These are phyloP conservation scores for Cercospora janseana DNA, from an alignment of 2,329 filamentous ascomycete genomes.

Conservation along the genomic window DNA sequence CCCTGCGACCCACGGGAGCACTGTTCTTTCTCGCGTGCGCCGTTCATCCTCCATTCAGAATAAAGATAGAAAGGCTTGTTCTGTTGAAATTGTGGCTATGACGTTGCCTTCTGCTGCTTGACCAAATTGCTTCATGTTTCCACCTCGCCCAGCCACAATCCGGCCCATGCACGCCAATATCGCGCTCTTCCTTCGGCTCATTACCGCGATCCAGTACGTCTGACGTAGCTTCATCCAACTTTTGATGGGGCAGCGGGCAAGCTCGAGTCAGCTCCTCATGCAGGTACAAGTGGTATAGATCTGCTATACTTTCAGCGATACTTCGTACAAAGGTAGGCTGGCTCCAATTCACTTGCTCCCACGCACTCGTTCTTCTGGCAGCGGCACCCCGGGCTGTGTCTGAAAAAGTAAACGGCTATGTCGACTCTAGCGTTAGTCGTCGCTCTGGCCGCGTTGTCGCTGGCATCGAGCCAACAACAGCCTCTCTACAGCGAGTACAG, in stretches of 20 bases:
- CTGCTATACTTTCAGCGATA: too few species aligned
- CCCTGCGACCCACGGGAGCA: not conserved
- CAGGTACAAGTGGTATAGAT: slow-evolving; percentile 11
- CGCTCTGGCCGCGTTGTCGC: slow-evolving; percentile 21
- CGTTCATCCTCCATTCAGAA: not conserved
- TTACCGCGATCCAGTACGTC: not conserved
- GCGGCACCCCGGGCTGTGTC: not conserved
- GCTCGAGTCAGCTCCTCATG: slow-evolving; percentile 6
- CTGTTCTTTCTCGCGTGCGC: not conserved
- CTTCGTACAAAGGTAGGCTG: slow-evolving; percentile 6
- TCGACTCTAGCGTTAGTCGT: slow-evolving; percentile 17
- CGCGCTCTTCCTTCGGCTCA: slow-evolving; percentile 13
- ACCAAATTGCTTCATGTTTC: slow-evolving; percentile 4
- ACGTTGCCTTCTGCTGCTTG: slow-evolving; percentile 16
- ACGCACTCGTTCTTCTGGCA: slow-evolving; percentile 5
- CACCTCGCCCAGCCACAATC: slow-evolving; percentile 1
- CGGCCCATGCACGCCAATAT: slow-evolving; percentile 6
- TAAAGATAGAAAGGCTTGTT: not conserved
- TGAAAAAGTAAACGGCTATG: slow-evolving; percentile 8
- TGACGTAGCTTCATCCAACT: slow-evolving; percentile 19
- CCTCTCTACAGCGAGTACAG: slow-evolving; percentile 38
- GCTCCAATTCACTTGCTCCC: slow-evolving; percentile 1
- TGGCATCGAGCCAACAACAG: slow-evolving; percentile 28
- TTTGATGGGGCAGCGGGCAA: slow-evolving; percentile 14
- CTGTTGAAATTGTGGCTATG: slow-evolving; percentile 7